Evolutionary conservation across 1,139 yeast species (phyloP).

Genomic region (Arxiozyma bovina): DNA sequence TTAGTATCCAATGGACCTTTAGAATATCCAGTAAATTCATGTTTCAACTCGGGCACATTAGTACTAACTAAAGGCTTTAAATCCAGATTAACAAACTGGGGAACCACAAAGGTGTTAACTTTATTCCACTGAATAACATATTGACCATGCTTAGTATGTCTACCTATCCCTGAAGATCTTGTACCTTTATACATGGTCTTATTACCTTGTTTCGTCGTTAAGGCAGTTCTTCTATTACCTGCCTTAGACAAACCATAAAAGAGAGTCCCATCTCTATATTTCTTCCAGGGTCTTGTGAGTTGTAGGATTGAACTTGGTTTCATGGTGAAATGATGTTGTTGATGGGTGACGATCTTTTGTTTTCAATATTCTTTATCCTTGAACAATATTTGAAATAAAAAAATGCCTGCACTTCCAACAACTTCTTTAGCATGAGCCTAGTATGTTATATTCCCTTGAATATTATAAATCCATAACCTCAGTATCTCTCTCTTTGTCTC

Average conservation of each 20-base stretch:
- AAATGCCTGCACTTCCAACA: no score
- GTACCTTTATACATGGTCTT: conserved; percentile 94
- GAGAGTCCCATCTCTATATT: conserved; percentile 70
- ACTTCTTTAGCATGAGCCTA: no score
- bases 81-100: conserved; percentile 41
- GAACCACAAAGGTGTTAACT: conserved; percentile 87
- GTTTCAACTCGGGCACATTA: conserved; percentile 60
- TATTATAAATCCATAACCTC: no score
- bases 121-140: conserved; percentile 74
- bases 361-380: no score
- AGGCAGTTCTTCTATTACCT: conserved; percentile 77
- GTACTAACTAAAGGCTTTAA: conserved; percentile 71
- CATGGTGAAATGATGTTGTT: conserved; percentile 33
- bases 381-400: no score
- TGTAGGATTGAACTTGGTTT: conserved; percentile 44
- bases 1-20: conserved; percentile 70
- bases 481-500: no score
- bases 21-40: conserved; percentile 57
- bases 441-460: no score
- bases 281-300: conserved; percentile 84
- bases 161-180: conserved; percentile 88
- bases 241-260: conserved; percentile 71
- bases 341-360: neutral
- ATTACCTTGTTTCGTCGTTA: conserved; percentile 91
- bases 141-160: conserved; percentile 61